Base-by-base conservation (phyloP, 805 yeast species). In the Teunomyces funiuensis region DNA sequence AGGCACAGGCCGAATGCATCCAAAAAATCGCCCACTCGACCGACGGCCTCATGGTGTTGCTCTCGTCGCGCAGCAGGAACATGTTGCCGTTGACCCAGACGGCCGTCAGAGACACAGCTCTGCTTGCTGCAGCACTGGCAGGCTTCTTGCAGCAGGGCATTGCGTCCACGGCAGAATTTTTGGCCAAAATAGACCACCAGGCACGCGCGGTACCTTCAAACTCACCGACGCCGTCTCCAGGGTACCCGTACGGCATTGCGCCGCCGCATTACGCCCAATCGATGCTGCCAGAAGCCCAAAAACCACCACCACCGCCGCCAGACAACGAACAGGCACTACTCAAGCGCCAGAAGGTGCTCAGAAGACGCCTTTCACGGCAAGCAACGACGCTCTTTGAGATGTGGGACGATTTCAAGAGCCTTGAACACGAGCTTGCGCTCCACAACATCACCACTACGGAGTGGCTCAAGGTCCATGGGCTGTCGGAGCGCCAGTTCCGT, bases 321-420 rank as follows among this genome's bases (percentile, higher is more conserved):
- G 19, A 8, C 18, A 15, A 17, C 15, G 14, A 15, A 19, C 16
- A 23, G 22, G 41, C 39, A 17, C 56, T 44, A 39, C 11, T 39
- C 6, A 49, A 50, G 33, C 44, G 63, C 10, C 53, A 52, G 33
- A 33, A 45, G 3, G 58, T 55, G 8, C 36, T 60, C 26, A 46
- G 46, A 28, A 30, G 63, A 22, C 42, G 63, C 38, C 52, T 59
- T 25, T 59, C 63, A 4, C 28, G 64, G 33, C 64, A 60, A 36
- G 63, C 64, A 0, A 46, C 52, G 25, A 54, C 61, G 11, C 40
- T 61, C 7, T 57, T 52, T 41, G 65, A 61, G 43, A 57, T 61
- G 64, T 61, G 66, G 66, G 60, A 61, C 42, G 66, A 61, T 43
- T 61, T 58, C 43, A 61, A 60, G 39, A 47, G 55, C 4, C 42